Evolutionary conservation across 345 rosid genomes (phyloP), one percentile per base, ranked within the genome.

Genomic region (Excoecaria cochinchinensis): DNA sequence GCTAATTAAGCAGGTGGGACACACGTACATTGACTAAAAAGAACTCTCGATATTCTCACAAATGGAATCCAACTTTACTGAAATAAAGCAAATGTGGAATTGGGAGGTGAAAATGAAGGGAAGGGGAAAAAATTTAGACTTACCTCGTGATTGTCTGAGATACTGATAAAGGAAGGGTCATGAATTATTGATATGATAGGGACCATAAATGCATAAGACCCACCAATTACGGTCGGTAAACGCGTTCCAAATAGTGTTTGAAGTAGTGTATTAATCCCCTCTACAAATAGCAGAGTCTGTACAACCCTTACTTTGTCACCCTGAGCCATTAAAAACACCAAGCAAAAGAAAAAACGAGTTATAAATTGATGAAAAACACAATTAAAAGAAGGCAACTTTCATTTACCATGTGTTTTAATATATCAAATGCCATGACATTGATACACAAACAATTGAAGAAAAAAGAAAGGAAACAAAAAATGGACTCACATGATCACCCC

Each of bases 181-280:
- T 83, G 91, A 81, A 93, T 90, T 71, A 95, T 95, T 16, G 99
- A 95, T 44, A 93, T 86, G 63, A 93, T 91, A 0, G 99, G 99
- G 79, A 95, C 97, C 97, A 95, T 93, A 85, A 88, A 93, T 0
- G 99, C 97, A 63, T 93, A 95, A 67, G 99, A 95, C 47, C 99
- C 98, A 42, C 99, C 99, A 19, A 95, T 88, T 65, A 95, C 99
- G 22, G 98, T 89, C 0, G 99, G 99, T 24, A 95, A 84, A 36
- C 99, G 86, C 11, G 98, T 91, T 64, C 99, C 99, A 77, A 95
- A 95, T 77, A 95, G 77, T 9, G 98, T 91, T 76, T 95, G 99
- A 11, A 93, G 85, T 71, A 95, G 94, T 16, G 99, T 93, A 76
- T 95, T 95, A 42, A 91, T 82, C 67, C 99, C 99, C 86, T 93